Conservation (phyloP, 345 rosid species). For the Mangifera indica region DNA sequence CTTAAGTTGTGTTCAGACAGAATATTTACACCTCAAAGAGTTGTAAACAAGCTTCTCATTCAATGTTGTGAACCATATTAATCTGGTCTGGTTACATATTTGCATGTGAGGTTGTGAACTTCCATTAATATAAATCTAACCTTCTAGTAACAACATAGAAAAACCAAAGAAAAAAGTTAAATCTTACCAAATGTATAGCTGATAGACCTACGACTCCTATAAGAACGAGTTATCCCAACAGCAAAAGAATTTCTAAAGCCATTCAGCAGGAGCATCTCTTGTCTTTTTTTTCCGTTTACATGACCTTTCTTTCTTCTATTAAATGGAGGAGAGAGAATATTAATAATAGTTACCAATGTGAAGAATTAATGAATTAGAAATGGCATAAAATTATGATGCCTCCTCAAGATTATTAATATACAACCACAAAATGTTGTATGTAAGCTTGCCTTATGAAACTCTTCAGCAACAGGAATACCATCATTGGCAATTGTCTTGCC, state of each 20-base stretch:
- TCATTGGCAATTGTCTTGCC: constrained; percentile 52
- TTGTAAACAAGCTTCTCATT: constrained; percentile 2
- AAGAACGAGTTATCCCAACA: constrained; percentile 49
- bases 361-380: constrained; percentile 8
- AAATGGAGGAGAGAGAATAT: constrained; percentile 15
- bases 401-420: not conserved
- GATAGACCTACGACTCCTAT: constrained; percentile 58
- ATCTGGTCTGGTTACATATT: not conserved
- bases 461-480: constrained; percentile 57
- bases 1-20: not conserved
- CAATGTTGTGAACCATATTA: not conserved
- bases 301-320: constrained; percentile 70
- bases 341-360: constrained; percentile 2
- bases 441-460: constrained; percentile 54
- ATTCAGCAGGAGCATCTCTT: constrained; percentile 45
- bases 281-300: constrained; percentile 51
- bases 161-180: constrained; percentile 5
- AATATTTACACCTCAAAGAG: not conserved
- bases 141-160: not conserved
- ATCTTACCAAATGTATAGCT: constrained; percentile 70
- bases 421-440: constrained; percentile 2
- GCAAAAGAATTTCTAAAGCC: constrained; percentile 32
- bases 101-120: not conserved
- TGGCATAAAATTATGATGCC: not conserved
- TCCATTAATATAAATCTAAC: constrained; percentile 1